Conservation (phyloP, 352 stramenopile species). For the Phytophthora fragariaefolia region DNA sequence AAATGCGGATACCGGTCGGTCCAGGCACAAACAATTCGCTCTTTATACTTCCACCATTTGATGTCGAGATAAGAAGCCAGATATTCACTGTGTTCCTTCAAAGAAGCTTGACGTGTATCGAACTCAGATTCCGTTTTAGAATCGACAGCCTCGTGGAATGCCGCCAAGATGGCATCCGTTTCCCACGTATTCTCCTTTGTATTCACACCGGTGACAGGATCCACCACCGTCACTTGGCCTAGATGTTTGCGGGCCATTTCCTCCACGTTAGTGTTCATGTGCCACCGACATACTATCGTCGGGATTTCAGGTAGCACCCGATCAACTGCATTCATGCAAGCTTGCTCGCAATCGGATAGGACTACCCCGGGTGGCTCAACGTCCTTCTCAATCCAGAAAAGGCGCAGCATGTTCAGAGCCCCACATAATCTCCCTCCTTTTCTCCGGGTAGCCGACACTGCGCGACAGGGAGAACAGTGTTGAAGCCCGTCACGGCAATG, state of each 20-base stretch:
- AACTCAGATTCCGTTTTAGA: neutral
- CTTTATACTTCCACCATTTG: conserved; percentile 9
- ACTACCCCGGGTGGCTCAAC: conserved; percentile 5
- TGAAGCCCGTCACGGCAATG: conserved; percentile 17
- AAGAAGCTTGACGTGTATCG: neutral
- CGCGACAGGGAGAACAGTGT: conserved; percentile 5
- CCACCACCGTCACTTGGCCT: neutral
- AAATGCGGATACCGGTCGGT: conserved; percentile 9
- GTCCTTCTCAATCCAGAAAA: conserved; percentile 11
- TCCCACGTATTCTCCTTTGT: conserved; percentile 8
- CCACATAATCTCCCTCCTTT: conserved; percentile 22
- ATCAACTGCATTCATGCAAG: neutral
- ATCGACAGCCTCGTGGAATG: neutral
- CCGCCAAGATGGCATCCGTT: neutral
- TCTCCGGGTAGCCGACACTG: conserved; percentile 8
- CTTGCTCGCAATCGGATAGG: neutral
- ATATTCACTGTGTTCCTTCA: neutral
- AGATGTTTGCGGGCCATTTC: conserved; percentile 5
- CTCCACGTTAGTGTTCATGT: conserved; percentile 6
- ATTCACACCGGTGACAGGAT: neutral
- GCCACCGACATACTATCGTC: neutral
- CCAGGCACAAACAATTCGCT: neutral
- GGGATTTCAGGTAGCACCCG: neutral
- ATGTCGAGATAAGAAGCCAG: conserved; percentile 1
- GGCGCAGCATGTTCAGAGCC: conserved; percentile 20